Percentiles rank a stretch among this genome's conserved stretches.
Conservation (phyloP, 148 eudicot genomes). For the Amaranthus cruentus region DNA sequence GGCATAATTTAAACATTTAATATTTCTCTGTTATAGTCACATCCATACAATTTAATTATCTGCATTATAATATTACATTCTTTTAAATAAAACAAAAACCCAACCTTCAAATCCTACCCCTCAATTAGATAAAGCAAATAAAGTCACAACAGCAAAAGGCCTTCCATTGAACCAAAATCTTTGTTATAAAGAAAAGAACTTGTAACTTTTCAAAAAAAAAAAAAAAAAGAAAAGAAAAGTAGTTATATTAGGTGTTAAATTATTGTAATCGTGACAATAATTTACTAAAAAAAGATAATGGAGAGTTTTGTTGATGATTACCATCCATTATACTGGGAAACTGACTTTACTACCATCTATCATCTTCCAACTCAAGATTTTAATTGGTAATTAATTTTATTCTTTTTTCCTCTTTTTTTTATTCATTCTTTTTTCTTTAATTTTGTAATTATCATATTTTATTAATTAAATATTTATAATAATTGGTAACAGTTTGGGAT, state of each 20-base stretch:
- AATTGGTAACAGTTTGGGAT: constrained; percentile 44
- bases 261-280: neutral
- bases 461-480: too few relatives aligned
- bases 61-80: too few relatives aligned
- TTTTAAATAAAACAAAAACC: too few relatives aligned
- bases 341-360: constrained; percentile 37
- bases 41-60: too few relatives aligned
- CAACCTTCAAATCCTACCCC: too few relatives aligned
- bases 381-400: constrained; percentile 31
- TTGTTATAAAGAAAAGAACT: too few relatives aligned
- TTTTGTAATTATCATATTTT: too few relatives aligned
- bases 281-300: constrained; percentile 22
- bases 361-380: constrained; percentile 45
- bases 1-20: too few relatives aligned
- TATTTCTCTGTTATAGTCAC: too few relatives aligned
- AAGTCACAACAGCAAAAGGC: too few relatives aligned
- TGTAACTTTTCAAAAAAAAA: too few relatives aligned
- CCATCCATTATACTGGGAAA: constrained; percentile 56
- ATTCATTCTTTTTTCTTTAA: neutral
- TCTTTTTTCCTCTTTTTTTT: neutral
- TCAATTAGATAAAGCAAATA: too few relatives aligned
- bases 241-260: neutral
- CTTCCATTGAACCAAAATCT: neutral
- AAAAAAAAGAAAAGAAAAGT: neutral
- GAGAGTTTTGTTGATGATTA: constrained; percentile 42